Base-by-base conservation (phyloP, 768 basidiomycete species). In the Kwoniella mangroviensis region DNA sequence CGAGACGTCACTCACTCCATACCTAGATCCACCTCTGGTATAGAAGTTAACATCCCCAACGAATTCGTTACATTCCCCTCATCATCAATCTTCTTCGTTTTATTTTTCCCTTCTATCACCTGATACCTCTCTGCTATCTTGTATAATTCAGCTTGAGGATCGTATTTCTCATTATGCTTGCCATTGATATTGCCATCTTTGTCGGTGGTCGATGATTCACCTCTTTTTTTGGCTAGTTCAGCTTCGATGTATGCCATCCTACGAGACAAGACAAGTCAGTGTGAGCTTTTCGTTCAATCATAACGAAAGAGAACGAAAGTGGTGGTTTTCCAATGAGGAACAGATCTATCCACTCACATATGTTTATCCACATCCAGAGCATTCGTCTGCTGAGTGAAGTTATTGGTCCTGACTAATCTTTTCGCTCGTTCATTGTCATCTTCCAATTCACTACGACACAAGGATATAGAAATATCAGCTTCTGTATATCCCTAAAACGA, bases 211-310 rank as follows among this genome's bases (percentile, higher is more conserved):
- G 68, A 84, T 83, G 58, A 68, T 12, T 41, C 86, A 84, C 80
- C 89, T 67, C 89, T 87, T 4, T 89, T 89, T 41, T 92, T 87
- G 81, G 88, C 90, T 71, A 99, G 85, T 81, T 97, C 98, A 78
- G 92, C 89, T 77, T 98, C 97, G 60, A 99, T 98, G 79, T 96
- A 98, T 1, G 91, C 93, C 92, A 98, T 94, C 96, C 94, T 95
- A 4, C 26, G 26, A 26, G 26, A n/a, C 26, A 26, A 26, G 26
- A 26, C 26, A 26, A 26, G 26, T 26, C 26, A 26, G 26, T 26
- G 26, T 26, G 26, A 26, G 26, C 26, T 26, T 26, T 26, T 26
- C 26, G 4, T 26, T 26, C 26, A 26, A 26, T 26, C 26, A 26
- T 26, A 26, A 26, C 26, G 4, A 26, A 26, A 26, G 26, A 26